A percentile compares a stretch with the other conserved stretches of the same genome.
Evolutionary conservation across 768 basidiomycete species (phyloP).

Genomic region (Boletus subcaerulescens): DNA sequence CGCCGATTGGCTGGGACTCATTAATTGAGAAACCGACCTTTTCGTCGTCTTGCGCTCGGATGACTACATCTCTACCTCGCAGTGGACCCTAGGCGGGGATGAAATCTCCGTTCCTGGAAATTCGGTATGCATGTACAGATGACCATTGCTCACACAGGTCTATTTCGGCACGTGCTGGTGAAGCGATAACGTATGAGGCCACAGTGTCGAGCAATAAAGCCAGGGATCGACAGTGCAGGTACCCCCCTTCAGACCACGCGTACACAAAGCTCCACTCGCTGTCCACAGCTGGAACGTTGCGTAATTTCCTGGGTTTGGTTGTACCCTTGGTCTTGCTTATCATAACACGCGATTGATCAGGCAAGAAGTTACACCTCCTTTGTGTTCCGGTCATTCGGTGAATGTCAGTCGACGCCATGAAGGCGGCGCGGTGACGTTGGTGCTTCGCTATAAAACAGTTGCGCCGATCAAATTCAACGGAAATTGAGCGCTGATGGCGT

Average conservation of each 20-base stretch:
- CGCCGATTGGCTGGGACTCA: slow-evolving; percentile 11
- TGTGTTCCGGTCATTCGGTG: background rate
- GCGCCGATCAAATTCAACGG: slow-evolving; percentile 25
- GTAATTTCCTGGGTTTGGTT: slow-evolving; percentile 2
- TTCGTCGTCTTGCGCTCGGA: background rate
- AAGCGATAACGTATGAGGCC: slow-evolving; percentile 20
- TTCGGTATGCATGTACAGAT: background rate
- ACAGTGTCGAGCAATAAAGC: slow-evolving; percentile 4
- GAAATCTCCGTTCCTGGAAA: too few relatives aligned
- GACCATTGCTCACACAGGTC: background rate
- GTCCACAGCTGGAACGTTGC: background rate
- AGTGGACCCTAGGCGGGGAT: too few relatives aligned
- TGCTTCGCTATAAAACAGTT: slow-evolving; percentile 11
- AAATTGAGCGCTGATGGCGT: slow-evolving; percentile 20
- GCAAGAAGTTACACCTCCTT: background rate
- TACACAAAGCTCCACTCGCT: background rate
- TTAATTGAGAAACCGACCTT: too few relatives aligned
- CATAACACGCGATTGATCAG: background rate
- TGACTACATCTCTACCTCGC: too few relatives aligned
- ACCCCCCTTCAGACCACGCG: background rate
- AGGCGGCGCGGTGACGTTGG: slow-evolving; percentile 10
- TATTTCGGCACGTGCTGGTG: slow-evolving; percentile 2
- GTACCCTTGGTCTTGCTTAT: background rate
- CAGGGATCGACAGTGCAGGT: slow-evolving; percentile 12
- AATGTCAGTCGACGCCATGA: slow-evolving; percentile 5